A percentile compares a stretch with the other conserved stretches of the same genome.
phyloP scores from a whole-genome alignment of 805 yeast species.

The Debaryomyces hansenii region DNA sequence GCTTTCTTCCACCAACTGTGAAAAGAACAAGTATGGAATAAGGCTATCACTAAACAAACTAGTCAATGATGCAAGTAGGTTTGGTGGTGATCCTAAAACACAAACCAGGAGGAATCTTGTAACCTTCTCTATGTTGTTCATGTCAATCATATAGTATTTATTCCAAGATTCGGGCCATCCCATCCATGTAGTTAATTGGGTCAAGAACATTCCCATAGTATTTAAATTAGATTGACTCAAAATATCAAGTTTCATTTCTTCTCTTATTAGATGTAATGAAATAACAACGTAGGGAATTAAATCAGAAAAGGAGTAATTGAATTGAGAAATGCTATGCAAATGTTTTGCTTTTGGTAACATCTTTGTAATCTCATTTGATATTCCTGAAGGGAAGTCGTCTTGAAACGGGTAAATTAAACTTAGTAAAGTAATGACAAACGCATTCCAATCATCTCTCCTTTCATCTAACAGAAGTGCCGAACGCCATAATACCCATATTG shows the following conservation, averaged over 20 bases:
- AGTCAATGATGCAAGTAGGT: conserved; percentile 53
- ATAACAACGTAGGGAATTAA: conserved; percentile 62
- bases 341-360: conserved; percentile 30
- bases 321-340: conserved; percentile 23
- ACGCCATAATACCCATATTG: conserved; percentile 65
- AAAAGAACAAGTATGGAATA: conserved; percentile 60
- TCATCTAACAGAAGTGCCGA: conserved; percentile 47
- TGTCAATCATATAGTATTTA: conserved; percentile 48
- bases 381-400: conserved; percentile 12
- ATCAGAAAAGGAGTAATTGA: conserved; percentile 47
- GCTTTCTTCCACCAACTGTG: conserved; percentile 64
- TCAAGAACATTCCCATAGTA: conserved; percentile 53
- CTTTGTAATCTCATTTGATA: conserved; percentile 27
- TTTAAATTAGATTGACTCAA: conserved; percentile 35
- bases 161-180: conserved; percentile 75
- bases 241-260: conserved; percentile 66
- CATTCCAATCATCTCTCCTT: conserved; percentile 56
- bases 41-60: conserved; percentile 47
- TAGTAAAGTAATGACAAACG: conserved; percentile 53
- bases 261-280: conserved; percentile 74
- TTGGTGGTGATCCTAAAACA: conserved; percentile 59
- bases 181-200: conserved; percentile 64
- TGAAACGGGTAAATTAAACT: conserved; percentile 50
- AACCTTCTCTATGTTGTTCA: conserved; percentile 32
- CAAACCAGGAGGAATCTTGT: conserved; percentile 44